Evolutionary conservation across 192 early-diverging fungal species (phyloP), one percentile per base, ranked within the genome.

Genomic region (Backusella westeae): DNA sequence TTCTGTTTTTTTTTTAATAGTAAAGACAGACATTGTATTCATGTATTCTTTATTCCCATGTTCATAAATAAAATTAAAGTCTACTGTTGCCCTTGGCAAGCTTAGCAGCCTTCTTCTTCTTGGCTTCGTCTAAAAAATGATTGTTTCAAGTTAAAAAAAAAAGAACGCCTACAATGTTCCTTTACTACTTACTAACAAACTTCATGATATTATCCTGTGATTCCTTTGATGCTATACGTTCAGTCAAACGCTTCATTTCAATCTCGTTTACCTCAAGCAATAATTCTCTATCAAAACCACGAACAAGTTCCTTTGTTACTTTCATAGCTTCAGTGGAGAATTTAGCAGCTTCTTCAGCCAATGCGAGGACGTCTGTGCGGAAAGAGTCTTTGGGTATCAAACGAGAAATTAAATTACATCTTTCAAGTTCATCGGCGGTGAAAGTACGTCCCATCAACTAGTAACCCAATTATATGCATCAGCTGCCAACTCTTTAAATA

Each of bases 381-480:
- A 93, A 86, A 3, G 73, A 81, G 32, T 90, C 89, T 19, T 73
- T 66, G 32, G 85, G 81, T 17, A 92, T 80, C 41, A 91, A 77
- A 26, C 88, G 79, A 9, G 80, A 77, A 41, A 91, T 77, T 38
- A 92, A 83, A 29, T 89, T 85, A 14, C 77, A 77, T 53, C 85
- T 72, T 12, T 84, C 85, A 85, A 92, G 87, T 66, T 93, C 92
- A 39, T 84, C 46, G 9, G 90, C 89, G 1, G 85, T 79, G 26
- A 87, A 82, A 41, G 82, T 81, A 23, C 81, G 82, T 29, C 89
- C 88, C 80, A 93, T 88, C 53, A 91, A 78, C 80, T 63, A 63
- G 2, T 29, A 29, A 29, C 2, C 9, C 56, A 63, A 12, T 63
- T 29, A 63, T 59, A 59, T 63, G 3, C 26, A 29, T 63, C 23